Base-by-base conservation (phyloP, 176 grass and related monocot species). In the Lolium perenne region DNA sequence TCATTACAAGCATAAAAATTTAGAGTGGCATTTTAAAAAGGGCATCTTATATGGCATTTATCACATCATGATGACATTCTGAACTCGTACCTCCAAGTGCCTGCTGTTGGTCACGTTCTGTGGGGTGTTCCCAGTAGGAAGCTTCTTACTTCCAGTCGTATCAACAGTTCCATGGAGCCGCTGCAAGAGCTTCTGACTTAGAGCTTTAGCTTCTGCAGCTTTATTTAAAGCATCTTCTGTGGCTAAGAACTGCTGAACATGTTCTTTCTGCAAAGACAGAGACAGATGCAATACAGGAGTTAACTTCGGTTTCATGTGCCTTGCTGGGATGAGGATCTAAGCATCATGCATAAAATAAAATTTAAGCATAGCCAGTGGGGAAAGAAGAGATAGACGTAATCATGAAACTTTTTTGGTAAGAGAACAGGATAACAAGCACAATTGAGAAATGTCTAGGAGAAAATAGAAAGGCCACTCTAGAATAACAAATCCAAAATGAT, bases 191-290 rank as follows among this genome's bases (percentile, higher is more conserved):
- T 95, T 98, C 88, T 98, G 94, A 83, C 90, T 94, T 47, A 94
- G 79, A 82, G 84, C 78, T 86, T 98, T 98, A 80, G 97, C 92
- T 94, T 98, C 97, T 69, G 97, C 94, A 82, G 97, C 94, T 88
- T 98, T 98, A 68, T 98, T 98, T 84, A 93, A 89, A 88, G 97
- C 97, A 94, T 98, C 97, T 91, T 98, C 97, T 21, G 94, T 96
- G 71, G 94, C 97, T 75, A 98, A 93, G 91, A 98, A 98, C 70
- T 98, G 97, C 54, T 98, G 97, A 20, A 98, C 97, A 84, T 98
- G 97, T 80, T 95, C 97, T 92, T 98, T 98, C 97, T 98, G 88
- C 63, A 91, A 94, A 79, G 72, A 20, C 78, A 92, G 80, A 79
- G 72, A 20, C 78, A 92, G 80, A 84, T 76, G 85, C 80, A 83